Base-by-base conservation (phyloP, 176 grass and related monocot genomes). In the Microstegium vimineum region DNA sequence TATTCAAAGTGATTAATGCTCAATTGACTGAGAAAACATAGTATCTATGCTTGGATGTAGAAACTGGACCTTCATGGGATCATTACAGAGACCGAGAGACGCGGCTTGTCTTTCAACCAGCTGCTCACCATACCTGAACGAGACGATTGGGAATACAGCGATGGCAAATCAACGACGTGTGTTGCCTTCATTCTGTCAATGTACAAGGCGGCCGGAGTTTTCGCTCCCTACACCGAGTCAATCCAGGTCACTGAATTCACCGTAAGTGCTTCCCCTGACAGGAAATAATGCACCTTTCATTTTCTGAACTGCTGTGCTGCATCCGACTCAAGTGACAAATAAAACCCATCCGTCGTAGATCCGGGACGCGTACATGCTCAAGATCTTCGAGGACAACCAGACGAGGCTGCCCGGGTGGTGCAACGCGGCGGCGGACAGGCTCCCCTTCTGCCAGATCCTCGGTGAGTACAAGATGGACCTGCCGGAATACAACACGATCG, bases 191-290 rank as follows among this genome's bases (percentile, higher is more conserved):
- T 98, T 51, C 92, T 98, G 25, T 78, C 90, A 3, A 91, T 98
- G 87, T 98, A 95, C 76, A 98, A 98, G 75, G 89, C 90, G 57
- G 92, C 92, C 5, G 92, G 95, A n/a, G 73, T 98, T 18, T 95
- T 98, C 41, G 79, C 78, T 2, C 92, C 95, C 14, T 89, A 87
- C 74, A 87, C 89, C 0, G 89, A 91, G 10, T 95, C 95, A 6
- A 95, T 98, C 62, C 92, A 98, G 86, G 95, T 98, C 45, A 93
- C 95, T 1, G 95, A 98, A 47, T 98, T 98, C 95, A 98, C 95
- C 8, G 92, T 93, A 91, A 93, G 95, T 90, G 20, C 7, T 14
- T 56, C 5, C 1, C 12, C 6, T 37, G 33, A 6, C 47, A 59
- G 54, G 52, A 11, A 56, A 23, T 17, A 49, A 16, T 18, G 17